phyloP scores from a whole-genome alignment of 768 basidiomycete species.

The Lactarius tabidus region DNA sequence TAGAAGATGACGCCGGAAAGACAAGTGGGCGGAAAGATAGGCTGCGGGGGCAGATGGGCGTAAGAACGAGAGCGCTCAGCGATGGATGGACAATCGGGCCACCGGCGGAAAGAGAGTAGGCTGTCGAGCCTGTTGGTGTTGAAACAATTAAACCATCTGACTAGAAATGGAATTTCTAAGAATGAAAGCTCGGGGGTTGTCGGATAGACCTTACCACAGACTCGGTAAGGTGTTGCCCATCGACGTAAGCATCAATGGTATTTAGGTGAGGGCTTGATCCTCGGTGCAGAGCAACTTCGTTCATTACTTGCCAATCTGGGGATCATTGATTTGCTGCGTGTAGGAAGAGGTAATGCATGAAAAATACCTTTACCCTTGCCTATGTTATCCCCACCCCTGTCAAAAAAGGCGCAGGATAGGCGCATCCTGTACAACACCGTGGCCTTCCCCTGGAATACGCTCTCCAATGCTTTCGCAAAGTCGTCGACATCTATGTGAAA shows the following conservation, averaged over 20 bases:
- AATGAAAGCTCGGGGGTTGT: constrained; percentile 18
- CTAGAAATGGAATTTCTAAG: constrained; percentile 38
- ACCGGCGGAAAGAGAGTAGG: constrained; percentile 92
- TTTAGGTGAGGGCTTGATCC: constrained; percentile 90
- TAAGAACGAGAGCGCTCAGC: constrained; percentile 82
- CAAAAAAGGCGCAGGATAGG: constrained; percentile 73
- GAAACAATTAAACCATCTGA: constrained; percentile 93
- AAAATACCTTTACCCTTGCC: constrained; percentile 52
- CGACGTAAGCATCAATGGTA: constrained; percentile 90
- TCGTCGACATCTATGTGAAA: constrained; percentile 73
- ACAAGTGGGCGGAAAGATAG: constrained; percentile 89
- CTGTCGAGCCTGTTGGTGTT: constrained; percentile 94
- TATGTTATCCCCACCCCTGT: constrained; percentile 54
- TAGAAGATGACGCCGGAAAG: constrained; percentile 75
- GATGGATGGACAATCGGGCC: constrained; percentile 96
- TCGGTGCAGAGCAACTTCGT: constrained; percentile 89
- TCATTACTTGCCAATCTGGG: constrained; percentile 96
- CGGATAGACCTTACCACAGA: constrained; percentile 65
- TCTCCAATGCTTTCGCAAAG: constrained; percentile 73
- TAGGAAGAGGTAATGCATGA: constrained; percentile 2
- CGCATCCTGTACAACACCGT: constrained; percentile 89
- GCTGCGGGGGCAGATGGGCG: constrained; percentile 94
- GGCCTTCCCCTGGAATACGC: constrained; percentile 73
- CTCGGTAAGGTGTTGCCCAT: constrained; percentile 93
- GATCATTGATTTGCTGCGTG: constrained; percentile 5